A percentile compares a stretch with the other conserved stretches of the same genome.
Conservation (phyloP, 2,329 filamentous ascomycete species). For the Fusarium protoensiforme region DNA sequence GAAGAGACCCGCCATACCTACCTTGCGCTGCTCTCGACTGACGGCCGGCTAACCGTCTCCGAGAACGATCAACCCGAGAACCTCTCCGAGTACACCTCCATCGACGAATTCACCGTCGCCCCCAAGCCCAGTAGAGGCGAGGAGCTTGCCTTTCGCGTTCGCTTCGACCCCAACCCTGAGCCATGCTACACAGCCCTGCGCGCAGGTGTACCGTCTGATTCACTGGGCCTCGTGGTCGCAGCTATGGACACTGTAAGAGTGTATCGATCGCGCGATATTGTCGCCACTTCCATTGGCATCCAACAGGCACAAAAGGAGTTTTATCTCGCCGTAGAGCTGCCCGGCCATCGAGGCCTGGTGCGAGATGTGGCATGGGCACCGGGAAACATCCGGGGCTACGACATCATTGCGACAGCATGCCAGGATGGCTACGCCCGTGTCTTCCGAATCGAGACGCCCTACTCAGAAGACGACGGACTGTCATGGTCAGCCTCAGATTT, state of each 20-base stretch:
- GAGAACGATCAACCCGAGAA: constrained; percentile 89
- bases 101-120: constrained; percentile 82
- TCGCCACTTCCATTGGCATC: constrained; percentile 62
- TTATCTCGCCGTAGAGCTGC: constrained; percentile 83
- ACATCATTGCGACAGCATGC: constrained; percentile 90
- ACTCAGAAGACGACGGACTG: constrained; percentile 58
- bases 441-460: constrained; percentile 79
- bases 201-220: constrained; percentile 83
- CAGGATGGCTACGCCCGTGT: constrained; percentile 92
- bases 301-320: constrained; percentile 77
- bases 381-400: constrained; percentile 89
- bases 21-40: constrained; percentile 84
- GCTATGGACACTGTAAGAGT: constrained; percentile 86
- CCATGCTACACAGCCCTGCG: constrained; percentile 81
- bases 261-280: constrained; percentile 77
- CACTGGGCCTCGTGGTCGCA: constrained; percentile 84
- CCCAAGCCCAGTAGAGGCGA: constrained; percentile 79
- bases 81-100: constrained; percentile 77
- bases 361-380: constrained; percentile 93
- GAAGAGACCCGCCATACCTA: constrained; percentile 84
- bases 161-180: constrained; percentile 88
- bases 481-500: constrained; percentile 62
- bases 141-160: constrained; percentile 86
- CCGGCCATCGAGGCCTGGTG: constrained; percentile 79
- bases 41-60: constrained; percentile 82